A percentile compares a stretch with the other conserved stretches of the same genome.
Evolutionary conservation across 2,329 filamentous ascomycete genomes (phyloP).

Genomic region (Fusarium illudens): DNA sequence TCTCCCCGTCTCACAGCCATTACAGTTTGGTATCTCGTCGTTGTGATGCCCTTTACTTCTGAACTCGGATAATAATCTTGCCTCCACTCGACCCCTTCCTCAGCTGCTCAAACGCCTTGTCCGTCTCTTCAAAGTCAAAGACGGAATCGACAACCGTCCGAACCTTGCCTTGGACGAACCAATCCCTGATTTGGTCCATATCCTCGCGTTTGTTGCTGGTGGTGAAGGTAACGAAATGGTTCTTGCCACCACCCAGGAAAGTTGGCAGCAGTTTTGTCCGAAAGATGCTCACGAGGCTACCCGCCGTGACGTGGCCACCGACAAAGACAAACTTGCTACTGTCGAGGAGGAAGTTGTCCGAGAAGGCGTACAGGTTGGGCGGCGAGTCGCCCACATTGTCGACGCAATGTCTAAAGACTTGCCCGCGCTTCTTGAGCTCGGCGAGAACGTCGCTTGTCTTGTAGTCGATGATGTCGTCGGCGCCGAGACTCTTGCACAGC

Average conservation of each 20-base stretch:
- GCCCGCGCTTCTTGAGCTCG: slow-evolving; percentile 56
- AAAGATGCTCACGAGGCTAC: slow-evolving; percentile 37
- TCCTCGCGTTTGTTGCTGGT: slow-evolving; percentile 55
- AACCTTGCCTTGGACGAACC: slow-evolving; percentile 66
- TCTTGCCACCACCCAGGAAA: slow-evolving; percentile 52
- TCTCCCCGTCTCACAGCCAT: not conserved
- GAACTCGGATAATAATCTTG: slow-evolving; percentile 61
- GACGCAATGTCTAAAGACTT: slow-evolving; percentile 61
- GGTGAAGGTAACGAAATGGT: slow-evolving; percentile 53
- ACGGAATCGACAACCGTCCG: slow-evolving; percentile 63
- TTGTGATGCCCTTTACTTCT: not conserved
- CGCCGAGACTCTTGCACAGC: slow-evolving; percentile 66
- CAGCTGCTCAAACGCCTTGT: slow-evolving; percentile 65
- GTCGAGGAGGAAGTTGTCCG: slow-evolving; percentile 58
- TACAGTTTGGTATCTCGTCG: slow-evolving; percentile 15
- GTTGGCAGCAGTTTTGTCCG: slow-evolving; percentile 42
- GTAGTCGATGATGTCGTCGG: slow-evolving; percentile 73
- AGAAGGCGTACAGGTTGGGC: slow-evolving; percentile 60
- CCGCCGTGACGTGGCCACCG: slow-evolving; percentile 50
- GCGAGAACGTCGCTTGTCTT: slow-evolving; percentile 58
- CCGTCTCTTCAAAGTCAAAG: slow-evolving; percentile 64
- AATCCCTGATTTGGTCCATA: slow-evolving; percentile 59
- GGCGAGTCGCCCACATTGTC: slow-evolving; percentile 66
- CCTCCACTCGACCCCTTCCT: slow-evolving; percentile 67
- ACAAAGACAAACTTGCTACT: slow-evolving; percentile 61